A percentile compares a stretch with the other conserved stretches of the same genome.
Conservation (phyloP, 768 basidiomycete genomes). For the Amanita thiersii region DNA sequence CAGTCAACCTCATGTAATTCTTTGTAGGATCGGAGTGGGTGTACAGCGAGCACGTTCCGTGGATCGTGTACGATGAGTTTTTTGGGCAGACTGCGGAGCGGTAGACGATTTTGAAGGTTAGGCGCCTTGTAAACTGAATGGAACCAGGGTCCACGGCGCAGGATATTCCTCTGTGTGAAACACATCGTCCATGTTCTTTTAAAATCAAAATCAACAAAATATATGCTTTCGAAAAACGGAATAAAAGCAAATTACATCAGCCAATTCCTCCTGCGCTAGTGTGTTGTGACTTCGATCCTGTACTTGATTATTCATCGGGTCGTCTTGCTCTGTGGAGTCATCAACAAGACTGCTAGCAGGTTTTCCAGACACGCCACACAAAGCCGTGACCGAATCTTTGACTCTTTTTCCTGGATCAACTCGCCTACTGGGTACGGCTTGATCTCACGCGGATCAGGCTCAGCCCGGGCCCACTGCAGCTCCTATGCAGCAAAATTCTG, state of each 20-base stretch:
- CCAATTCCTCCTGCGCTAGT: too few relatives aligned
- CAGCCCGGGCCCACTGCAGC: conserved; percentile 24
- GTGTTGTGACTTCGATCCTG: too few relatives aligned
- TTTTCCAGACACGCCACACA: too few relatives aligned
- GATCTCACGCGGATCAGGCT: conserved; percentile 24
- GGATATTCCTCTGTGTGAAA: conserved; percentile 20
- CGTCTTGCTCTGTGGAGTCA: too few relatives aligned
- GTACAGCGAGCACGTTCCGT: conserved; percentile 8
- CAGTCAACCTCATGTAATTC: conserved; percentile 12
- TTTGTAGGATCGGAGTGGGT: background rate
- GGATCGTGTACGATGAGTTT: conserved; percentile 20
- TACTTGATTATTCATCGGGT: too few relatives aligned
- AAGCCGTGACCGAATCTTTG: conserved; percentile 4
- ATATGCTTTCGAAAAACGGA: too few relatives aligned
- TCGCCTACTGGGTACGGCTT: conserved; percentile 18
- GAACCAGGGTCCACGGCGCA: conserved; percentile 29
- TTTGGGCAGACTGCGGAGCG: conserved; percentile 16
- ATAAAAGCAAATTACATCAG: too few relatives aligned
- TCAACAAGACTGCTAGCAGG: too few relatives aligned
- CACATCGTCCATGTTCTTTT: background rate
- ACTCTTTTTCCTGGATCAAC: conserved; percentile 15
- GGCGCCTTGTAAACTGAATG: conserved; percentile 22
- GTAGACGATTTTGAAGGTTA: conserved; percentile 17
- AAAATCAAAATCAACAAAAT: background rate
- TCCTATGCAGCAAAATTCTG: conserved; percentile 22